Evolutionary conservation across 2,329 filamentous ascomycete genomes (phyloP).

Genomic region (Lasiodiplodia hormozganensis): DNA sequence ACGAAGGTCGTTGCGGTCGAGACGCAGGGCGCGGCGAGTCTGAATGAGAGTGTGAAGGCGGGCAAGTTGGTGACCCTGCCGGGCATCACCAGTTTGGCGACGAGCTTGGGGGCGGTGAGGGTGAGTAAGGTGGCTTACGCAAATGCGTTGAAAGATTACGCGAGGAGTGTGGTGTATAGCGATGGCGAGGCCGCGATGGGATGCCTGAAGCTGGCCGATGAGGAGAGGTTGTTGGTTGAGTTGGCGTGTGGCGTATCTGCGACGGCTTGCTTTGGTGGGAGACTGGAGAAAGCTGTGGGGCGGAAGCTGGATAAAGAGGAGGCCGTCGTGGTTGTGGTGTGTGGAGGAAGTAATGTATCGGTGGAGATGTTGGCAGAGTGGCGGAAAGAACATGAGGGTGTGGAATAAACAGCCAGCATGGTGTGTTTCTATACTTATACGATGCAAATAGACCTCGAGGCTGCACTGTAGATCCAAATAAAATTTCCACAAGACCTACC

Average conservation of each 20-base stretch:
- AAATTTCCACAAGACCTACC: no score
- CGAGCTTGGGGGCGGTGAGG: conserved; percentile 72
- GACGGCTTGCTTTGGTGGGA: conserved; percentile 52
- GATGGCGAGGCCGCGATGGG: conserved; percentile 83
- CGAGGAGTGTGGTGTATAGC: conserved; percentile 68
- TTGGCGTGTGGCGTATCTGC: conserved; percentile 83
- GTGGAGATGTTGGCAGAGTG: conserved; percentile 78
- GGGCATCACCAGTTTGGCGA: conserved; percentile 77
- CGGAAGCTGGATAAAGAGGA: conserved; percentile 81
- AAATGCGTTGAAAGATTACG: conserved; percentile 42
- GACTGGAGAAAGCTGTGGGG: conserved; percentile 83
- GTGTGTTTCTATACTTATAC: no score
- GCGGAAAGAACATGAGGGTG: conserved; percentile 70
- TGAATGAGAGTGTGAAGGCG: conserved; percentile 67
- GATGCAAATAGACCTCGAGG: no score
- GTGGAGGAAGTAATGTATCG: conserved; percentile 68
- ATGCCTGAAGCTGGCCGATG: conserved; percentile 78
- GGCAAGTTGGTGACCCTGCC: conserved; percentile 66
- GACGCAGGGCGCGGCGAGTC: conserved; percentile 74
- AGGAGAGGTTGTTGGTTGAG: conserved; percentile 83
- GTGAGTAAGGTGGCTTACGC: conserved; percentile 57
- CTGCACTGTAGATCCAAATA: no score
- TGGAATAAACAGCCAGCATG: background rate
- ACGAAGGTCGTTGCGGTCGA: conserved; percentile 73
- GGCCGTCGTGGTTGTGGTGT: conserved; percentile 85